A percentile compares a stretch with the other conserved stretches of the same genome.
Conservation (phyloP, 1,139 yeast genomes). For the Saccharomyces hybrid region DNA sequence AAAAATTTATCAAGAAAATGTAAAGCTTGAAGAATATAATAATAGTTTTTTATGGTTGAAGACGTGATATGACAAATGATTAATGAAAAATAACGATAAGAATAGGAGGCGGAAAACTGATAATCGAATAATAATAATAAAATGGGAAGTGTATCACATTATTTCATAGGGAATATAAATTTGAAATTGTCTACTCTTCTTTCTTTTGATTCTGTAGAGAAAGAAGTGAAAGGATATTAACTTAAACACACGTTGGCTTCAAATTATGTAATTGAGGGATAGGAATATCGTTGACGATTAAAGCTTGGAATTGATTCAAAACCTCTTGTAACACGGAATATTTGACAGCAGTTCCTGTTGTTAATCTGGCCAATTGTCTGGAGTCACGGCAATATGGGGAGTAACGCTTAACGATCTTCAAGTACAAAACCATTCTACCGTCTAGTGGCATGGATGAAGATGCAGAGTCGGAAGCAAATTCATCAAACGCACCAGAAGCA, state of each 20-base stretch:
- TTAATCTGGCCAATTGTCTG: too few species aligned
- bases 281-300: too few species aligned
- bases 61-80: neutral
- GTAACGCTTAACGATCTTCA: too few species aligned
- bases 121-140: neutral
- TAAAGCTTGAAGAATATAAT: neutral
- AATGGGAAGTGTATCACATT: neutral
- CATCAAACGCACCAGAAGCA: too few species aligned
- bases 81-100: neutral
- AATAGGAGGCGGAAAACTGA: neutral
- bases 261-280: too few species aligned
- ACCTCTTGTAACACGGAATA: too few species aligned
- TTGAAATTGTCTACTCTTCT: neutral
- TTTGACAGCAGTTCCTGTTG: too few species aligned
- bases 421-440: too few species aligned
- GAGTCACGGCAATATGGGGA: too few species aligned
- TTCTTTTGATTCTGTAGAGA: neutral
- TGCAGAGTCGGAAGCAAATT: too few species aligned
- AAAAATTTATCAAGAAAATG: neutral
- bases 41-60: neutral
- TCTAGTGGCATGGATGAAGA: too few species aligned
- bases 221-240: neutral
- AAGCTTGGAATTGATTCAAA: too few species aligned
- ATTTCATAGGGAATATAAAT: neutral
- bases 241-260: conserved; percentile 5